These are phyloP conservation scores for Actinidia polygama DNA, from an alignment of 179 eudicot genomes.

Conservation along the genomic window DNA sequence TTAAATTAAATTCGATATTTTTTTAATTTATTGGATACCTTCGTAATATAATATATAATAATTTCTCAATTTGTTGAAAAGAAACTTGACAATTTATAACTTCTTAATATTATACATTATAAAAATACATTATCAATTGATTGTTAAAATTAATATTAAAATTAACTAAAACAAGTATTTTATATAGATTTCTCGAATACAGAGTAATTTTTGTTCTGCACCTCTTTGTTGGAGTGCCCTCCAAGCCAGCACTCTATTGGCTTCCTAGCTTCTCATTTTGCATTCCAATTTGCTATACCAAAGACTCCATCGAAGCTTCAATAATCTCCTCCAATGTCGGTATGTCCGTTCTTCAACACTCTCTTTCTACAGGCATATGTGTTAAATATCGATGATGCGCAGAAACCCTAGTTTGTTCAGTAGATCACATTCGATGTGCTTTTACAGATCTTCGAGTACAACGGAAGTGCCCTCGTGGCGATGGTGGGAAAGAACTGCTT, in stretches of 20 bases:
- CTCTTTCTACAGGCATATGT: background rate
- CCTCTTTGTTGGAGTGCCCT: background rate
- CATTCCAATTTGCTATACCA: background rate
- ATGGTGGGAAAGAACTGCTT: slow-evolving; percentile 97
- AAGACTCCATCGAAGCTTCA: background rate
- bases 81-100: too few species aligned
- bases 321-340: slow-evolving; percentile 19
- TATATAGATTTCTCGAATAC: too few species aligned
- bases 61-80: too few species aligned
- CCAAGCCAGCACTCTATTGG: background rate
- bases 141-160: too few species aligned
- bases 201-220: too few species aligned
- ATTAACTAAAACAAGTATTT: too few species aligned
- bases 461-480: slow-evolving; percentile 92
- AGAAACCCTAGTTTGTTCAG: slow-evolving; percentile 11
- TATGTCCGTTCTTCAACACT: background rate
- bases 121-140: too few species aligned
- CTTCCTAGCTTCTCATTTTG: background rate
- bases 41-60: too few species aligned
- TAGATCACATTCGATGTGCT: background rate
- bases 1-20: too few species aligned
- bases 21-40: too few species aligned
- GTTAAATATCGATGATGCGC: too few species aligned
- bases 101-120: too few species aligned
- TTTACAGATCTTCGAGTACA: slow-evolving; percentile 90